Base-by-base conservation (phyloP, 2,329 filamentous ascomycete species). In the Arthroderma sp. region DNA sequence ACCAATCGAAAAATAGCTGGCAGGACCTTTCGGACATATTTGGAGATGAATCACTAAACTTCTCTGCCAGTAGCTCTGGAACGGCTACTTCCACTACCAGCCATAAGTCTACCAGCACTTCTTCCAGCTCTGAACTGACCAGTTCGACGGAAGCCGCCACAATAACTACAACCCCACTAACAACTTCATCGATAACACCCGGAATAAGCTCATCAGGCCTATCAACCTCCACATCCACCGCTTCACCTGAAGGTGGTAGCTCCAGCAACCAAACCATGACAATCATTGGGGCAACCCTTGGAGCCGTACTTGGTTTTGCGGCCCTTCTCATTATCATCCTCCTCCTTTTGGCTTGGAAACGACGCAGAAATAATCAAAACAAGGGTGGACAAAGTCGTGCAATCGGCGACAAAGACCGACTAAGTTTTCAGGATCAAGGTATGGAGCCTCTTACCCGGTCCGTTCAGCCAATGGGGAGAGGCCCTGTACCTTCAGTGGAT, bases 271-370 rank as follows among this genome's bases (percentile, higher is more conserved):
- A 41, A 31, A 53, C 56, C 27, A 63, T 71, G 52, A 78, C 78
- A 5, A 81, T 94, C 29, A 72, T 95, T 1, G 88, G 85, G 31
- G 84, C 85, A 42, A 84, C 84, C 0, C 72, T 96, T 1, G 87
- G 88, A 8, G 79, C 81, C n/a, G 78, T 94, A 22, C 75, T 84
- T 43, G 86, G 83, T 11, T 68, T 86, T 43, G 78, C 82, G 15
- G 65, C 78, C 0, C 58, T 94, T 5, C 67, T 93, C n/a, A 71
- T 83, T 28, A 60, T 84, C 1, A 59, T 86, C n/a, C 71, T 95
- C 15, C 68, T 91, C 42, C 69, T 83, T 8, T 39, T 52, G 31
- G 49, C 44, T 4, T 52, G 50, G 50, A 50, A 43, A 32, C 49
- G 45, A 30, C 44, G 49, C 39, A 42, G 40, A 4, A 48, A 42